Conservation (phyloP, 345 rosid species). For the Eucalyptus guilfoylei region DNA sequence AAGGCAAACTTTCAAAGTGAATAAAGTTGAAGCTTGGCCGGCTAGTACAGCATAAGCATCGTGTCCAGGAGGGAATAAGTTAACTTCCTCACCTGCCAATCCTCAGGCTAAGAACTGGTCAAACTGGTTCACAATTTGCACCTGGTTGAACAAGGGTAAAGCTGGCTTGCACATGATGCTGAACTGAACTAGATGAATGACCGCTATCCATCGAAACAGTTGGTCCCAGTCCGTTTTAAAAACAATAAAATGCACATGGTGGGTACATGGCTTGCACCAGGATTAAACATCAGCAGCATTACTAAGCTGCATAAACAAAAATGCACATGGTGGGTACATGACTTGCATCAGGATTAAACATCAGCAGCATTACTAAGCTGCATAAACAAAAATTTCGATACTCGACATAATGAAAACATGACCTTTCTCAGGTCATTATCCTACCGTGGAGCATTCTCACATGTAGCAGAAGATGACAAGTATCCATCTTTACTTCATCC, state of each 20-base stretch:
- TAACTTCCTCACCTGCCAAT: not conserved
- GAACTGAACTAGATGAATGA: not conserved
- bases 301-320: not conserved
- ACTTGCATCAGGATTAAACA: not conserved
- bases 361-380: not conserved
- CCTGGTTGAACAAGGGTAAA: not conserved
- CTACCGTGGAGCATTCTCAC: conserved; percentile 92
- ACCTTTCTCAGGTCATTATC: not conserved
- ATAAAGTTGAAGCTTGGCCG: not conserved
- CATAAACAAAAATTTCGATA: not conserved
- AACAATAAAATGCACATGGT: not conserved
- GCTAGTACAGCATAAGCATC: not conserved
- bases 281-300: not conserved
- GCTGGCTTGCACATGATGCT: not conserved
- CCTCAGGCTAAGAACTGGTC: not conserved
- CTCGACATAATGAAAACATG: not conserved
- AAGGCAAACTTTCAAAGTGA: not conserved
- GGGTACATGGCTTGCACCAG: not conserved
- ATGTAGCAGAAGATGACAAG: conserved; percentile 79
- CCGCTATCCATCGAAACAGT: not conserved
- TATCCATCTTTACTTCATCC: conserved; percentile 81
- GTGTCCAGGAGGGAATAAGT: not conserved
- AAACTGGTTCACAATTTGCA: not conserved
- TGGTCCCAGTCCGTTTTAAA: not conserved
- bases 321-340: not conserved